Evolutionary conservation across 768 basidiomycete species (phyloP).

Genomic region (Paxillus involutus): DNA sequence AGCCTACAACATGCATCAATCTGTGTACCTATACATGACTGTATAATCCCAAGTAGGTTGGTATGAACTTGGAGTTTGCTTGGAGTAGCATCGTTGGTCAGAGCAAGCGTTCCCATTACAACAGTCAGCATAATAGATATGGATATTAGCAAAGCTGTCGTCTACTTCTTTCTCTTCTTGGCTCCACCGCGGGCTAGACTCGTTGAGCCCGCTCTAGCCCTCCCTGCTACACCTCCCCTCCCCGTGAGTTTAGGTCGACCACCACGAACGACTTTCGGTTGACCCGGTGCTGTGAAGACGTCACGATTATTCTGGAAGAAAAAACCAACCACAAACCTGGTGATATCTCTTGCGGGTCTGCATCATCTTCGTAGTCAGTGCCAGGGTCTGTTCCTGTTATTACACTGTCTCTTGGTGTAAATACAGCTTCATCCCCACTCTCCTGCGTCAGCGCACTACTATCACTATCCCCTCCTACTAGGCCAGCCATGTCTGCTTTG

Average conservation of each 20-base stretch:
- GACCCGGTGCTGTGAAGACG: conserved; percentile 15
- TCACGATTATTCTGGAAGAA: conserved; percentile 10
- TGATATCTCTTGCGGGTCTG: conserved; percentile 59
- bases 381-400: conserved; percentile 71
- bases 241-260: conserved; percentile 24
- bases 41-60: neutral
- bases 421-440: conserved; percentile 69
- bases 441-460: conserved; percentile 83
- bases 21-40: conserved; percentile 7
- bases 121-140: neutral
- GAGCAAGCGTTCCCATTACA: neutral
- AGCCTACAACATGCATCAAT: neutral
- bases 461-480: conserved; percentile 82
- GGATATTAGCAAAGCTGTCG: neutral
- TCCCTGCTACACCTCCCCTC: conserved; percentile 23
- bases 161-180: conserved; percentile 35
- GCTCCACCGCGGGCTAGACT: conserved; percentile 22
- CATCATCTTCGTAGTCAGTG: conserved; percentile 73
- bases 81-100: conserved; percentile 3
- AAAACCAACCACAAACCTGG: conserved; percentile 44
- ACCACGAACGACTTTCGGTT: conserved; percentile 23
- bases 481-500: conserved; percentile 61
- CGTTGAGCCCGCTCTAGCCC: conserved; percentile 26
- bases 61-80: too few relatives aligned
- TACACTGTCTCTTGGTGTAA: conserved; percentile 64